Evolutionary conservation across 257 asterid species (phyloP), one percentile per base, ranked within the genome.

Genomic region (Cynanchum wilfordii): DNA sequence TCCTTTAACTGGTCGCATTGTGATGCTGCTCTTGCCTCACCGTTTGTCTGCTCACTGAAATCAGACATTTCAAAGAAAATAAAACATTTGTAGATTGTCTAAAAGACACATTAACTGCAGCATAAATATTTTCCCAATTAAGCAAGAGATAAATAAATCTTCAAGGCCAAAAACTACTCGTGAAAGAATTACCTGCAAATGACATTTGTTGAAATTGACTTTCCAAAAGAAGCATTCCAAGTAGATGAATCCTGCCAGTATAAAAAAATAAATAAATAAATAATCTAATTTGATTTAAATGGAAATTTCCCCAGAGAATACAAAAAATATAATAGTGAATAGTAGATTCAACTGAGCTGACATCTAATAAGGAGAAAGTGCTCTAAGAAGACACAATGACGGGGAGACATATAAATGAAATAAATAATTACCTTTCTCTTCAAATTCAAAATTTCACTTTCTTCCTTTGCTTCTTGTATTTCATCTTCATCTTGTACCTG

Each of bases 401-500:
- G 47, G 56, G 67, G 56, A 24, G 38, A 29, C 24, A 57, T 56
- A 54, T 10, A 56, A 47, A 8, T 20, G 15, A 4, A 42, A 52
- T 9, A 49, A 19, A 60, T 47, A 73, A 66, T 56, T 63, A 93
- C 98, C 95, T 84, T 81, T 69, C 73, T 84, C 73, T 75, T 86
- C 69, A 49, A 71, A 77, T 77, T 83, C 16, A 65, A 50, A 78
- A 24, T 76, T 77, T 80, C 90, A 77, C 83, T 89, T 70, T 84
- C 96, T 79, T 91, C 97, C 81, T 59, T 89, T 75, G 78, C 76
- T 83, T 89, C 97, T 83, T 84, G 92, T 70, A 82, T 82, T 72
- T 86, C 96, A 65, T 88, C 98, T 73, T 88, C 96, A 25, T 87
- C 93, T 75, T 85, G 99, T 80, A 95, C 88, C 99, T 95, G 85